Evolutionary conservation across 2,329 filamentous ascomycete species (phyloP), one percentile per base, ranked within the genome.

Genomic region (Venturia nashicola): DNA sequence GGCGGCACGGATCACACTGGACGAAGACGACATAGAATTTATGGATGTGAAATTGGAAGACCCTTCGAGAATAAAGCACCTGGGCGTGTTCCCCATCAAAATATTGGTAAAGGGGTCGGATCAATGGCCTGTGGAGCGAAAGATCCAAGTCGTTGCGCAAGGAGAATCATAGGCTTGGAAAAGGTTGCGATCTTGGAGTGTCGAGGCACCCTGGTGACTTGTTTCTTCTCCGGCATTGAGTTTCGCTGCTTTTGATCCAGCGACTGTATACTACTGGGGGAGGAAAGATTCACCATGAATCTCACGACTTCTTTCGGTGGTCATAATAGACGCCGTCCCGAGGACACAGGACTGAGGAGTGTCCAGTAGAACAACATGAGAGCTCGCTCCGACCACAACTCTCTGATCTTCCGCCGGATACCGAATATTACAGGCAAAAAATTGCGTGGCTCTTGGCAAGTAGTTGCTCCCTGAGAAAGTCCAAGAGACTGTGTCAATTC

Each of bases 21-120:
- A 73, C 2, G 76, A 82, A 61, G 75, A 77, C 42, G 79, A 84
- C 66, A 75, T 85, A 43, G 73, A 70, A 7, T 83, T 84, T 68
- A 70, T 81, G 60, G 72, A 74, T 23, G 62, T 71, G 34, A 71
- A 72, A 12, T 72, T 74, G 48, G 72, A 74, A 32, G 75, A 75
- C 40, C 69, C 71, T 36, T 76, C 76, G 65, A 76, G 77, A 54
- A 76, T 85, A 59, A 83, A 83, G 74, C 72, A 78, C 66, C 68
- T 84, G 23, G 82, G 82, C 55, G 75, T 77, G 63, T 84, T 78
- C 70, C 76, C 77, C 65, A 73, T 83, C 54, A 78, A 82, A 70
- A 79, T 85, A 64, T 74, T 70, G 65, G 68, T 82, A 59, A 77
- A 78, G 61, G 81, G 81, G 8, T 74, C 76, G n/a, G 72, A 75